Evolutionary conservation across 805 yeast species (phyloP).

Genomic region (Suhomyces xylopsoci): DNA sequence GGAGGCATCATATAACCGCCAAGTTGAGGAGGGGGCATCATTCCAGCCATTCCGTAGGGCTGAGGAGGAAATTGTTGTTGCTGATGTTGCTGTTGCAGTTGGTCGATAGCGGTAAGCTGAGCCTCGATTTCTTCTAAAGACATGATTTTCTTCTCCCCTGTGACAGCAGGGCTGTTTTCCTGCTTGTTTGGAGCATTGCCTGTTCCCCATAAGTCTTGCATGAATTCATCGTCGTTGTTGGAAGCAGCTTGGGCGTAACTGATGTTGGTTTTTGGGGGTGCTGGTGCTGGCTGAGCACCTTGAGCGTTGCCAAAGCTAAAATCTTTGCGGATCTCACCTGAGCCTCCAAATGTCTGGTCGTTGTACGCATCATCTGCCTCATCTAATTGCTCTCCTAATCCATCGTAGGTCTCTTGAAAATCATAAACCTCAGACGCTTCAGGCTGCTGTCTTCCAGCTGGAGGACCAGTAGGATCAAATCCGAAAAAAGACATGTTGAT

Average conservation of each 20-base stretch:
- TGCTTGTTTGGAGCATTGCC: conserved; percentile 23
- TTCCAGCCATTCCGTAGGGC: conserved; percentile 34
- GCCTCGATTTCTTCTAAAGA: conserved; percentile 87
- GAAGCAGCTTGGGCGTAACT: conserved; percentile 43
- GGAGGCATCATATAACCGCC: conserved; percentile 44
- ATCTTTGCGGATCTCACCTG: conserved; percentile 53
- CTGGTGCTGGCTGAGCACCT: neutral
- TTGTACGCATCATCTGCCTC: conserved; percentile 78
- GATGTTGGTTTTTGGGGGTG: conserved; percentile 22
- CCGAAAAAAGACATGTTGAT: conserved; percentile 63
- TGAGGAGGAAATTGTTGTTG: conserved; percentile 28
- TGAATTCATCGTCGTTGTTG: conserved; percentile 41
- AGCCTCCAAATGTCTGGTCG: conserved; percentile 71
- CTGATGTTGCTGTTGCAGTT: conserved; percentile 18
- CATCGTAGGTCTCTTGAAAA: conserved; percentile 82
- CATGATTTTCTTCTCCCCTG: conserved; percentile 48
- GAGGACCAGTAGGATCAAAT: conserved; percentile 50
- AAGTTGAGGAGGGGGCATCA: conserved; percentile 29
- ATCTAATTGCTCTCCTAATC: conserved; percentile 61
- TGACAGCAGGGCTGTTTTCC: conserved; percentile 7
- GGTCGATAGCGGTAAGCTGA: conserved; percentile 52
- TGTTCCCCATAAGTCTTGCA: conserved; percentile 45
- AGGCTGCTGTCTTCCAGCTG: conserved; percentile 14
- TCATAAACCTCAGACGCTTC: conserved; percentile 46
- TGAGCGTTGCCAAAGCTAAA: conserved; percentile 50